Base-by-base conservation (phyloP, 768 basidiomycete species). In the Hortiboletus campestris region DNA sequence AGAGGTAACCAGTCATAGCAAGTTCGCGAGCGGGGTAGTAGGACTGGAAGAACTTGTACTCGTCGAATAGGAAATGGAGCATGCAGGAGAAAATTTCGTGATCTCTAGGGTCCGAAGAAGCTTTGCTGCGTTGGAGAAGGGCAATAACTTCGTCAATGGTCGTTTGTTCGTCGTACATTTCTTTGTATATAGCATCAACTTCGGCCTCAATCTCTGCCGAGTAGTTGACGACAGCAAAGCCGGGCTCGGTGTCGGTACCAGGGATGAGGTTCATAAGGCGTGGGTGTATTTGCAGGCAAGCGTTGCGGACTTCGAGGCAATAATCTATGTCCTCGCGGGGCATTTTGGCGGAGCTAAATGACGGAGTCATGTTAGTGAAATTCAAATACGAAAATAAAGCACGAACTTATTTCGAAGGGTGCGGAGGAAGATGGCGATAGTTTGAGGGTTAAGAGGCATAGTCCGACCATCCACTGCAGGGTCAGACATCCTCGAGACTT, bases 21-120 rank as follows among this genome's bases (percentile, higher is more conserved):
- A 98, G 81, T 75, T 98, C 94, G 61, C 94, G 89, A 38, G 90
- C 80, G 25, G 97, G 97, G 66, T 94, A 94, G 74, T 89, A 97
- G 39, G 90, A 89, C 68, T 96, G 93, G 84, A 98, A 97, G 80
- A 98, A 99, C 67, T 94, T 95, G 84, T 97, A 97, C 75, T 99
- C 97, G 83, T 98, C 97, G 74, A 99, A 98, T 42, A 99, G 84
- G 79, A 97, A 96, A 76, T 98, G 95, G 48, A 99, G 87, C 86
- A 97, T 97, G 83, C 94, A 98, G n/a, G 94, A 97, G 69, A 98
- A 98, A 58, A 97, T 84, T 74, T 98, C 94, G 69, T 96, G 93
- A 63, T 98, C 94, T 53, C 86, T 85, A 43, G 86, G 74, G 62
- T 88, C 91, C 32, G 83, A 79, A 31, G 94, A 95, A 47, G 81